A percentile compares a stretch with the other conserved stretches of the same genome.
phyloP scores from a whole-genome alignment of 1,139 yeast species.

The Protomyces arabidopsidicola region DNA sequence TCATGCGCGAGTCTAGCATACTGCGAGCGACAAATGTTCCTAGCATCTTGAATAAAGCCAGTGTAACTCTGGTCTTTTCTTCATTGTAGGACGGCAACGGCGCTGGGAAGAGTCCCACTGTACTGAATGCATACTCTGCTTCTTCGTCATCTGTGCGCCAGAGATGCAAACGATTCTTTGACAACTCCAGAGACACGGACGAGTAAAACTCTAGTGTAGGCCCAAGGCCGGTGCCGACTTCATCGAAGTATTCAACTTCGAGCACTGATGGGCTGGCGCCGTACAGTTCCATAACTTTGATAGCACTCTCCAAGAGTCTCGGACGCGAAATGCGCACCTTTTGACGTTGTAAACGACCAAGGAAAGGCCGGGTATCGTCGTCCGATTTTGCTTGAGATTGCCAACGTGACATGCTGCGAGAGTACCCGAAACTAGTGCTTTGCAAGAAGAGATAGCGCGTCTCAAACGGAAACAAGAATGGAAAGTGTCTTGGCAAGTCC shows the following conservation, averaged over 20 bases:
- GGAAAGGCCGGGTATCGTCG: conserved; percentile 40
- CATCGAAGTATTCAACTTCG: conserved; percentile 85
- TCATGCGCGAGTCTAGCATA: conserved; percentile 73
- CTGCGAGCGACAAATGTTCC: conserved; percentile 88
- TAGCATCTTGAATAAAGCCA: conserved; percentile 58
- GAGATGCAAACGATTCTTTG: conserved; percentile 52
- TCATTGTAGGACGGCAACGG: conserved; percentile 46
- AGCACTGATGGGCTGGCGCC: conserved; percentile 76
- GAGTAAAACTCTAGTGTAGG: conserved; percentile 94
- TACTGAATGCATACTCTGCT: conserved; percentile 45
- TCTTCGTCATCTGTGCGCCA: conserved; percentile 57
- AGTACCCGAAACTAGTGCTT: conserved; percentile 87
- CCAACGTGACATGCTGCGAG: conserved; percentile 79
- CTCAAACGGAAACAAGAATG: conserved; percentile 81
- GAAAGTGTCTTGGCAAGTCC: conserved; percentile 62
- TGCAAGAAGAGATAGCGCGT: conserved; percentile 74
- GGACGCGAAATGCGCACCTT: conserved; percentile 74
- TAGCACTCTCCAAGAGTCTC: conserved; percentile 68
- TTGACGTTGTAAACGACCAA: conserved; percentile 76
- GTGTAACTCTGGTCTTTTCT: conserved; percentile 4
- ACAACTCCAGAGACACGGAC: conserved; percentile 68
- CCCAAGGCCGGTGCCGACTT: conserved; percentile 94
- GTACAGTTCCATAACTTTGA: conserved; percentile 69
- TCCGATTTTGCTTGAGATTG: conserved; percentile 40
- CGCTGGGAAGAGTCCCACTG: conserved; percentile 65